Evolutionary conservation across 2,329 filamentous ascomycete genomes (phyloP).

Genomic region (Colletotrichum filicis): DNA sequence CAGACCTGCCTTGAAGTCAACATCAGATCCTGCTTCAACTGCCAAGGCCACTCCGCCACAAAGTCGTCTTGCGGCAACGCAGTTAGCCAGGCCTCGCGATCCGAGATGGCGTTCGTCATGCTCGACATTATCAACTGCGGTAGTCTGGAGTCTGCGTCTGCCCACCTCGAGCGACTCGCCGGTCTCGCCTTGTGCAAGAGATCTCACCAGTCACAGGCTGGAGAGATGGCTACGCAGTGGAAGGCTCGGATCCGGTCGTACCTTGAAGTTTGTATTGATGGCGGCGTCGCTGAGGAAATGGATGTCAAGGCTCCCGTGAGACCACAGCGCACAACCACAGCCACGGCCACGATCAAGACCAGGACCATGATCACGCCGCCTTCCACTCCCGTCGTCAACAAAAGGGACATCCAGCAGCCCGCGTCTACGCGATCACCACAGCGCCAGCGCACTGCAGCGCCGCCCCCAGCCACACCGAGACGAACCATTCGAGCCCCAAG

Average conservation of each 20-base stretch:
- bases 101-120: neutral
- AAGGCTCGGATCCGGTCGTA: neutral
- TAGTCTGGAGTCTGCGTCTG: neutral
- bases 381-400: no score
- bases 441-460: no score
- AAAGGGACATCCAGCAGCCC: no score
- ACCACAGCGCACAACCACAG: no score
- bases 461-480: no score
- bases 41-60: constrained; percentile 4
- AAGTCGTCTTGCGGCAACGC: constrained; percentile 9
- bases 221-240: constrained; percentile 8
- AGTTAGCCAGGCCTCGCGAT: constrained; percentile 2
- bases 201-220: constrained; percentile 3
- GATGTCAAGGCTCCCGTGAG: neutral
- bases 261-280: neutral
- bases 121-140: neutral
- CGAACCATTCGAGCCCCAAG: no score
- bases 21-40: neutral
- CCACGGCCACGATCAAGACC: no score
- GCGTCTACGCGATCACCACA: no score
- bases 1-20: neutral
- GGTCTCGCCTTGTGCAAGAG: constrained; percentile 16
- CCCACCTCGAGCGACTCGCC: constrained; percentile 8
- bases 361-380: no score
- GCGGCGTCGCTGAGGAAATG: no score